Evolutionary conservation across 768 basidiomycete species (phyloP), one percentile per base, ranked within the genome.

Genomic region (Russula lepida): DNA sequence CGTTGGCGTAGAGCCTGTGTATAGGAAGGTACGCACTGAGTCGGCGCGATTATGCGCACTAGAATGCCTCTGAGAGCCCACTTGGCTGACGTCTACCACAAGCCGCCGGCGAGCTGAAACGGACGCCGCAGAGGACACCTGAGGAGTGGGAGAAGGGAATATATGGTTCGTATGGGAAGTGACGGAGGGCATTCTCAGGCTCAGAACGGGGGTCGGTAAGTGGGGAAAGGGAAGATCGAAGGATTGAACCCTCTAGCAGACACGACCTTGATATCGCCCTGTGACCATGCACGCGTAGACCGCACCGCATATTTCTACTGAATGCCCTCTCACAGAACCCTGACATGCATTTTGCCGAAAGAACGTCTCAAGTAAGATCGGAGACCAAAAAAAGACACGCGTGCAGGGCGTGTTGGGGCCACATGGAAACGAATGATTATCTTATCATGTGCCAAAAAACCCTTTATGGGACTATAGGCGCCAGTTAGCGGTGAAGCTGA

Each of bases 31-130:
- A 49, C 66, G 54, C 50, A 66, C 66, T 1, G 66, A 66, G 35
- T 62, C 66, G 19, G 66, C 56, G 7, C 59, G 66, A 59, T 57
- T 65, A 12, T 54, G 54, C 6, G 59, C 65, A 25, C 56, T 64
- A 46, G 39, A 23, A 44, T 66, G 53, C 13, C 59, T 28, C 37
- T 60, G 47, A 9, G 33, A 15, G 44, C 51, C 21, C 46, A 13
- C 39, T 39, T 60, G 52, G 58, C 35, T 64, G 35, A 64, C 55
- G 21, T 66, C 64, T 50, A 64, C 52, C 37, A 56, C 25, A 50
- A 49, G 55, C 8, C 25, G 63, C 13, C 62, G 50, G 13, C 63
- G 62, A 46, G 46, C 17, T 27, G 57, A 52, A 25, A 39, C 23
- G 35, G 64, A 33, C 30, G 17, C 27, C n/a, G 27, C 27, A n/a